phyloP scores from a whole-genome alignment of 1,284 basidiomycete species.

The Sanghuangporus baumii region DNA sequence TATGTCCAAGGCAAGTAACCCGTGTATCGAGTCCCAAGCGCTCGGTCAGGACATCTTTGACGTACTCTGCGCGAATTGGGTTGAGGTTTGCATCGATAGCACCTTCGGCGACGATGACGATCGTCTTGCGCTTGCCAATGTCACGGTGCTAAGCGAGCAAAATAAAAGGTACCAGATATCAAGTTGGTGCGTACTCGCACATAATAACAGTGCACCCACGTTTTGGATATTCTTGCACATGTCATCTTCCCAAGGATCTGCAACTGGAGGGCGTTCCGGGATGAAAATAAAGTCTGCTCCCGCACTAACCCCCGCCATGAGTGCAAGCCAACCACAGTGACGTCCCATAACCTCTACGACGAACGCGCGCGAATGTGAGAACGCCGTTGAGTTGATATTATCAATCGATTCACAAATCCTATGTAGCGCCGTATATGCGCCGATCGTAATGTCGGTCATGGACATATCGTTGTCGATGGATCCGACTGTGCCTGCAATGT shows the following conservation, averaged over 20 bases:
- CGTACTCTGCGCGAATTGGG: constrained; percentile 85
- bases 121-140: constrained; percentile 94
- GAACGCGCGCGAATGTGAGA: constrained; percentile 95
- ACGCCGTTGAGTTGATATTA: constrained; percentile 95
- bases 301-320: constrained; percentile 87
- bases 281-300: constrained; percentile 98
- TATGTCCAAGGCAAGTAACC: constrained; percentile 98
- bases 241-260: constrained; percentile 82
- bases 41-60: constrained; percentile 86
- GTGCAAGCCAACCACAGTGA: constrained; percentile 96
- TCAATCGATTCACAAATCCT: constrained; percentile 98
- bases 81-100: constrained; percentile 86
- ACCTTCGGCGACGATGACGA: constrained; percentile 97
- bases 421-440: constrained; percentile 91
- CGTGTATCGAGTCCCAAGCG: constrained; percentile 90
- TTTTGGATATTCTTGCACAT: constrained; percentile 87
- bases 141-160: constrained; percentile 65
- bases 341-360: constrained; percentile 99
- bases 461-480: constrained; percentile 99
- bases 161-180: background rate
- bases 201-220: constrained; percentile 36
- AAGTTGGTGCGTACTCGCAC: background rate
- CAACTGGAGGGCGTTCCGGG: constrained; percentile 83
- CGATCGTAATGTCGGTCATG: constrained; percentile 95
- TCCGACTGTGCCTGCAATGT: constrained; percentile 95